phyloP scores from a whole-genome alignment of 2,329 filamentous ascomycete genomes.

The Colletotrichum salicis region DNA sequence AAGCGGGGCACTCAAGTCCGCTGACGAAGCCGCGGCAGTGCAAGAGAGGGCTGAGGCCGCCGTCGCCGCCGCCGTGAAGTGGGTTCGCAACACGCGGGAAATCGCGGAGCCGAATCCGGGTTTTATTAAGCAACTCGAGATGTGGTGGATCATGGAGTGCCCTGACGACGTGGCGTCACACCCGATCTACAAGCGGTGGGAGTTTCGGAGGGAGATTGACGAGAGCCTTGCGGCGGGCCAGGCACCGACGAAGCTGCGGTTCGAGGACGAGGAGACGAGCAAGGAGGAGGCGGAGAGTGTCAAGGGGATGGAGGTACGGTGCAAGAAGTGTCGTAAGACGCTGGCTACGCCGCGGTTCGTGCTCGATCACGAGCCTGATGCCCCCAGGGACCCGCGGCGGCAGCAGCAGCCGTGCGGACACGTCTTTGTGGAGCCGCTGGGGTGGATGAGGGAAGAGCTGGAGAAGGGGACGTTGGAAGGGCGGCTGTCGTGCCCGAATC shows the following conservation, averaged over 20 bases:
- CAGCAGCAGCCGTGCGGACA: conserved; percentile 72
- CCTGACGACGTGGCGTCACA: conserved; percentile 73
- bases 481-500: conserved; percentile 82
- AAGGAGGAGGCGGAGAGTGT: conserved; percentile 38
- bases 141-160: conserved; percentile 90
- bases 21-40: conserved; percentile 37
- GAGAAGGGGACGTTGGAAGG: conserved; percentile 86
- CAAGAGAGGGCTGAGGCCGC: conserved; percentile 57
- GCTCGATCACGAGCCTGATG: conserved; percentile 65
- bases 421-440: conserved; percentile 89
- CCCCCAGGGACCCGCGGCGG: conserved; percentile 10
- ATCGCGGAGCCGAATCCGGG: conserved; percentile 90
- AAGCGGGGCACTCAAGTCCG: conserved; percentile 31
- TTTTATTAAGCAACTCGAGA: conserved; percentile 87
- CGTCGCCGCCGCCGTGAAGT: conserved; percentile 70
- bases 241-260: conserved; percentile 84
- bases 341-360: conserved; percentile 71
- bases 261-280: conserved; percentile 75
- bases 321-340: conserved; percentile 87
- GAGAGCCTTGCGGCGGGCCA: conserved; percentile 75
- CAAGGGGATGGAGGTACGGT: conserved; percentile 73
- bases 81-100: conserved; percentile 76
- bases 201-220: conserved; percentile 65
- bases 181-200: conserved; percentile 81
- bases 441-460: conserved; percentile 91